phyloP scores from a whole-genome alignment of 192 early-diverging fungal species.

The Helicostylum pulchrum region DNA sequence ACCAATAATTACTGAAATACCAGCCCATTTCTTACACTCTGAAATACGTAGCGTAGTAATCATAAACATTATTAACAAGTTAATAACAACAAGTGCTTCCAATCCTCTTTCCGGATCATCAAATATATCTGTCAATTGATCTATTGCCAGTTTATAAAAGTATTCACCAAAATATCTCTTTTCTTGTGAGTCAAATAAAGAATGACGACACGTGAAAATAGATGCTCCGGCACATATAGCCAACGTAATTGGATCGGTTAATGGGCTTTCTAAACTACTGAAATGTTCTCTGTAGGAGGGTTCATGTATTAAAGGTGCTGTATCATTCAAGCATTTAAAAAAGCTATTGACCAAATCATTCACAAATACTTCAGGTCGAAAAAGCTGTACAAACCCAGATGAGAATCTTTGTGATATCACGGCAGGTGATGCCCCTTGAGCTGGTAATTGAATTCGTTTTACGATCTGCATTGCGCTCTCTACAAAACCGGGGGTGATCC shows the following conservation, averaged over 20 bases:
- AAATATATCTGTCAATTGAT: slow-evolving; percentile 3
- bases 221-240: slow-evolving; percentile 3
- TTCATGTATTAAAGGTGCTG: slow-evolving; percentile 7
- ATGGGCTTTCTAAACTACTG: background rate
- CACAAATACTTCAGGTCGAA: background rate
- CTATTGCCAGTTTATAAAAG: background rate
- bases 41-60: background rate
- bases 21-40: background rate
- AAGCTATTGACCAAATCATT: slow-evolving; percentile 1
- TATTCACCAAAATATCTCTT: slow-evolving; percentile 14
- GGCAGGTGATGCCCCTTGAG: background rate
- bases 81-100: slow-evolving; percentile 5
- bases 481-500: background rate
- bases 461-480: background rate
- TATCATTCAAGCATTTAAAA: slow-evolving; percentile 4
- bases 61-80: background rate
- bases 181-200: background rate
- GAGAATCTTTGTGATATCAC: background rate
- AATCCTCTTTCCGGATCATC: slow-evolving; percentile 3
- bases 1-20: background rate
- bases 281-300: slow-evolving; percentile 10
- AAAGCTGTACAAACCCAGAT: background rate
- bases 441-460: background rate
- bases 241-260: slow-evolving; percentile 13
- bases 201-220: background rate